phyloP scores from a whole-genome alignment of 176 grass and related monocot genomes.

The Eleusine coracana region DNA sequence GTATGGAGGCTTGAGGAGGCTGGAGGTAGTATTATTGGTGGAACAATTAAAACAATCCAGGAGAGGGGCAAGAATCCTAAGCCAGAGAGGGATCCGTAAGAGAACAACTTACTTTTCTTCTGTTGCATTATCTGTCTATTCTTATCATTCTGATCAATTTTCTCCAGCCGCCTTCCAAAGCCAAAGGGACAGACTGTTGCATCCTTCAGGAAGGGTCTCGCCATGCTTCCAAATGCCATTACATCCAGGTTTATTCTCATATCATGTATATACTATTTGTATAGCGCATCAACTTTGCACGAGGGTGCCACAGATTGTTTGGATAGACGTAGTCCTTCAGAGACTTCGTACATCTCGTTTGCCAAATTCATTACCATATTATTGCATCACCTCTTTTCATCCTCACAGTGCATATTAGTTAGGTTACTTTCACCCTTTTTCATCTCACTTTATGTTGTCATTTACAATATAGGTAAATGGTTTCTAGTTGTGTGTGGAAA shows the following conservation, averaged over 20 bases:
- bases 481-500: not conserved
- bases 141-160: conserved; percentile 4
- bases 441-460: not conserved
- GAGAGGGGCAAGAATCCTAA: conserved; percentile 68
- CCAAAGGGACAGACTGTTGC: conserved; percentile 96
- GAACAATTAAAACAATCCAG: conserved; percentile 91
- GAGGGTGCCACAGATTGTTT: not conserved
- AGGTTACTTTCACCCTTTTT: not conserved
- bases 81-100: conserved; percentile 74
- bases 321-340: not conserved
- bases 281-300: not conserved
- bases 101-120: conserved; percentile 17
- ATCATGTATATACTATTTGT: conserved; percentile 4
- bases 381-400: not conserved
- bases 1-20: conserved; percentile 81
- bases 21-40: conserved; percentile 90
- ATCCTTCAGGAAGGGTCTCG: conserved; percentile 91
- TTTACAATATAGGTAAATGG: not conserved
- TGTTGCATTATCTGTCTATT: conserved; percentile 8
- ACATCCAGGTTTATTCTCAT: conserved; percentile 66
- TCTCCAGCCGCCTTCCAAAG: conserved; percentile 62
- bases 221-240: conserved; percentile 87
- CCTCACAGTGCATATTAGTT: not conserved
- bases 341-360: conserved; percentile 6
- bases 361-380: not conserved